Evolutionary conservation across 2,329 filamentous ascomycete genomes (phyloP).

Genomic region (Diplodia corticola): DNA sequence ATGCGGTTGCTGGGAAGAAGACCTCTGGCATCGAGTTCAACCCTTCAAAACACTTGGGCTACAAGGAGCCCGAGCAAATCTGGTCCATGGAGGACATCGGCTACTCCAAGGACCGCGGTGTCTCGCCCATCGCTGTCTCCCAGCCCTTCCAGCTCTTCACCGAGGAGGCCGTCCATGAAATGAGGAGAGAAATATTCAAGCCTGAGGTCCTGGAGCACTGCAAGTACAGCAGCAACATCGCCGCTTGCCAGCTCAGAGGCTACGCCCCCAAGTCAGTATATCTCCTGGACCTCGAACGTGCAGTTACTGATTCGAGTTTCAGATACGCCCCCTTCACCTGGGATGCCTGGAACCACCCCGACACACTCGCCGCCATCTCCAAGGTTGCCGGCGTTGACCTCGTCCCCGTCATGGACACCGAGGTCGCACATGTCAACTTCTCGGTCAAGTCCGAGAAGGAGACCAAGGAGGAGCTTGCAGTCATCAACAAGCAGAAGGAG

Average conservation of each 20-base stretch:
- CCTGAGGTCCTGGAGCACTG: conserved; percentile 58
- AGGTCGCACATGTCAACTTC: conserved; percentile 61
- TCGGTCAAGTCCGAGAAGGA: conserved; percentile 52
- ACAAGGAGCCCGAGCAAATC: conserved; percentile 52
- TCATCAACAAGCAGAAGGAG: conserved; percentile 40
- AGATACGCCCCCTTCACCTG: conserved; percentile 66
- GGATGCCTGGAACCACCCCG: conserved; percentile 60
- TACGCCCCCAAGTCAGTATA: conserved; percentile 58
- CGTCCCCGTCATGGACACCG: conserved; percentile 57
- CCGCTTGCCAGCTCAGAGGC: conserved; percentile 56
- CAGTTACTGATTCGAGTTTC: conserved; percentile 19
- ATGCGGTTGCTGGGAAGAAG: conserved; percentile 24
- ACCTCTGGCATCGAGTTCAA: conserved; percentile 47
- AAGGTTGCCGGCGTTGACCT: conserved; percentile 60
- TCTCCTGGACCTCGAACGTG: neutral
- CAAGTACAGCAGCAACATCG: conserved; percentile 60
- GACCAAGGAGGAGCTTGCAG: conserved; percentile 46
- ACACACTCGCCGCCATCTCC: conserved; percentile 56
- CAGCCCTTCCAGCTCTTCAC: conserved; percentile 67
- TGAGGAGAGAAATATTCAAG: conserved; percentile 63
- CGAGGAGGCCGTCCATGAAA: conserved; percentile 59
- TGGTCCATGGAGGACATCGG: conserved; percentile 64
- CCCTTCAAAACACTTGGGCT: conserved; percentile 57
- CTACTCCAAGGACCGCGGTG: conserved; percentile 54
- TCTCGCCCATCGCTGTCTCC: conserved; percentile 64